Conservation (phyloP, 2,329 filamentous ascomycete genomes). For the Beauveria sp. region DNA sequence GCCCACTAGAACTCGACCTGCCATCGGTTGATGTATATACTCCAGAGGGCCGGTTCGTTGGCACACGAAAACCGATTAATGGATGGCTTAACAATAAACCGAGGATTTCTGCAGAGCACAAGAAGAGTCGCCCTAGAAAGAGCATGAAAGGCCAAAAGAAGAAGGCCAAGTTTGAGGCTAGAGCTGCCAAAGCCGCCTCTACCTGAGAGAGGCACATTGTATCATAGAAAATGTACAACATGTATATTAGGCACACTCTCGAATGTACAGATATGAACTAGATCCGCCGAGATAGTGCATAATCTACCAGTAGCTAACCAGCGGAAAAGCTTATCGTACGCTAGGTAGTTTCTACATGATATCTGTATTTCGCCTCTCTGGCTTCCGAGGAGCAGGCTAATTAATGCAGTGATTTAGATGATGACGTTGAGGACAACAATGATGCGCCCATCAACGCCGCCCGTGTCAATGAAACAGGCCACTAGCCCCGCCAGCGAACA, state of each 20-base stretch:
- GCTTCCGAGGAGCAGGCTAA: too few species aligned
- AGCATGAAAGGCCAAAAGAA: conserved; percentile 60
- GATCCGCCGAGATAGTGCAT: too few species aligned
- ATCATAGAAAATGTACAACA: neutral
- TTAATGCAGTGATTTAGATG: too few species aligned
- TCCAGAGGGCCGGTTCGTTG: conserved; percentile 76
- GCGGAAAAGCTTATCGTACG: too few species aligned
- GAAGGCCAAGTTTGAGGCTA: conserved; percentile 24
- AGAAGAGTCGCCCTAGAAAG: conserved; percentile 51
- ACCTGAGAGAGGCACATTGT: neutral
- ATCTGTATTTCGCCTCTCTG: too few species aligned
- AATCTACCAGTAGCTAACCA: too few species aligned
- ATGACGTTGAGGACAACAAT: too few species aligned
- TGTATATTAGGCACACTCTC: neutral
- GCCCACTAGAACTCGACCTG: conserved; percentile 13
- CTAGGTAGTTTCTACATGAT: too few species aligned
- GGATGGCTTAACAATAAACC: conserved; percentile 60
- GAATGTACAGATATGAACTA: neutral
- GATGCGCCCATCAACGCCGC: too few species aligned
- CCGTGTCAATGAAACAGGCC: too few species aligned
- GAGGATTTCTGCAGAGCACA: conserved; percentile 38
- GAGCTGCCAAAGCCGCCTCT: conserved; percentile 16
- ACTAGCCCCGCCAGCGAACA: too few species aligned
- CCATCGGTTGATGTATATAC: conserved; percentile 67
- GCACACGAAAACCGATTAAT: conserved; percentile 58